Evolutionary conservation across 768 basidiomycete species (phyloP), one percentile per base, ranked within the genome.

Genomic region (Dioszegia hungarica): DNA sequence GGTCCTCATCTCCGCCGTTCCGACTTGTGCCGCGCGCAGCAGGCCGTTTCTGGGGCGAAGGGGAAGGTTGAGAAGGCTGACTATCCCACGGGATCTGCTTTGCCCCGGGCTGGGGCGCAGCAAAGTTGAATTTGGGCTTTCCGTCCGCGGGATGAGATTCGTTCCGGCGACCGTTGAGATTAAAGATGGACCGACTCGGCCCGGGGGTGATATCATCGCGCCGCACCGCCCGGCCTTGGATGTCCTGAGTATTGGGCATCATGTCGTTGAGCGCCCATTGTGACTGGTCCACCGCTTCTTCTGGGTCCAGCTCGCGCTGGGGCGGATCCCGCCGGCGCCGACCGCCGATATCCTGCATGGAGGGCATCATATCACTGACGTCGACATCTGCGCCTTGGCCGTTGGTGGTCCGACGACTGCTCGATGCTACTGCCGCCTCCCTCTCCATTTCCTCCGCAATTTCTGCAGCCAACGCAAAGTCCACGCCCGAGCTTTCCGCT

Each of bases 141-240:
- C n/a, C n/a, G n/a, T n/a, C n/a, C n/a, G n/a, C n/a, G n/a, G n/a
- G n/a, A n/a, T n/a, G n/a, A n/a, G n/a, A n/a, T n/a, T n/a, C n/a
- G n/a, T n/a, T n/a, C n/a, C n/a, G n/a, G n/a, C n/a, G n/a, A n/a
- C 41, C 54, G 2, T 56, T 59, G 41, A 61, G 67, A 33, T 65
- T 58, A 52, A 70, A 70, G 5, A 25, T 57, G 25, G 45, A 45
- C 27, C 22, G 29, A 27, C 37, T 39, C 6, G 39, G 25, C 28
- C 31, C 52, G 1, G 38, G 4, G 8, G 25, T 8, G 3, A 27
- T 9, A 29, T 31, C 8, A 6, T 46, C n/a, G 27, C 27, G 17
- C 45, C 45, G 45, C 17, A 46, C 8, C 9, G n/a, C 38, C 9
- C 31, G 22, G 14, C 24, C 25, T 27, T 47, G 22, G 28, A 49